Base-by-base conservation (phyloP, 2,329 filamentous ascomycete species). In the Tolypocladium inflatum region DNA sequence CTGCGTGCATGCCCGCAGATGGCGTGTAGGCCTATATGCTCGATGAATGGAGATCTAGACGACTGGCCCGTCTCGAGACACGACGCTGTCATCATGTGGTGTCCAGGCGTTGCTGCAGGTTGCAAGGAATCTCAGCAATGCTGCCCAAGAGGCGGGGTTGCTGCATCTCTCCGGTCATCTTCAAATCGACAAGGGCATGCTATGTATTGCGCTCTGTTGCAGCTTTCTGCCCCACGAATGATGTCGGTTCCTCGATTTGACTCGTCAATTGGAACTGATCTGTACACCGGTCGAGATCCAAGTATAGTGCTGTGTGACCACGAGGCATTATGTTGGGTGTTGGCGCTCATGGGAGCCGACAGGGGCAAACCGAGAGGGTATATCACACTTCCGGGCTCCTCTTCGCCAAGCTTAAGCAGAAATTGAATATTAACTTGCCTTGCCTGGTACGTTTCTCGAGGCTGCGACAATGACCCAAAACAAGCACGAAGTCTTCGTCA, bases 401-500 rank as follows among this genome's bases (percentile, higher is more conserved):
- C 48, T 51, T 48, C 5, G 21, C 42, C 23, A 8, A 30, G 21
- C 11, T 30, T 10, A 10, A 9, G 43, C 30, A 10, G 43, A 9
- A 23, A 26, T 15, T 4, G 23, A 23, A 8, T 19, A 13, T 23
- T 9, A 7, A 26, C 13, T 23, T 45, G 43, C 23, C 42, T 17
- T 9, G 6, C 9, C 19, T 15, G 1, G 9, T 7, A 17, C 26
- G 19, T 2, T 7, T 30, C 10, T 33, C 45, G 8, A 19, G 23
- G 23, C n/a, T 30, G 45, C 19, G 30, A 51, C 30, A n/a, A 59
- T 55, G 57, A 39, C 55, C 11, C 55, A 37, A 21, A 64, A 57
- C 33, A 19, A 52, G 41, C 57, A 60, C 35, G 62, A 61, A 39
- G 62, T 57, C 11, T 58, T 62, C 38, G 73, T 79, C 58, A 78